Conservation (phyloP, 192 early-diverging fungal genomes). For the Coemansia javaensis region DNA sequence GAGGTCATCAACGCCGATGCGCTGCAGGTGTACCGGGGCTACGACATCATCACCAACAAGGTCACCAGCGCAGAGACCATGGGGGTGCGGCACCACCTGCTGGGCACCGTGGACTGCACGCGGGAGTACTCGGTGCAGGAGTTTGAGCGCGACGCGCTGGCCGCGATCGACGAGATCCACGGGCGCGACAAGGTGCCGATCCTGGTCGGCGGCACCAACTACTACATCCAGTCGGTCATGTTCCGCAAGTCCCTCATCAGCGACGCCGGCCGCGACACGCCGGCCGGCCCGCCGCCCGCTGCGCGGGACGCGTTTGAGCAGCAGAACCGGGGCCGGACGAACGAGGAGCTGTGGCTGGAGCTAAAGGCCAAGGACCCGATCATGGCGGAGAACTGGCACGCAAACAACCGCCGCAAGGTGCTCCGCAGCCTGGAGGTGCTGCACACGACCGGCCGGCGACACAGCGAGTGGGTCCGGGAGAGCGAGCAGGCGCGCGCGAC, state of each 20-base stretch:
- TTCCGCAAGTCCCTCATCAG: conserved; percentile 68
- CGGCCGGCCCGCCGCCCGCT: not conserved
- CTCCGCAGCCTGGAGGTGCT: conserved; percentile 80
- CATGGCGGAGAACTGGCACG: conserved; percentile 89
- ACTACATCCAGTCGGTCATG: conserved; percentile 90
- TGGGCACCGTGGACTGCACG: conserved; percentile 67
- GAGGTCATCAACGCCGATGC: conserved; percentile 95
- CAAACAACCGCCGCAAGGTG: conserved; percentile 82
- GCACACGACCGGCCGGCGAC: conserved; percentile 64
- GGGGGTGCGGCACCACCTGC: conserved; percentile 75
- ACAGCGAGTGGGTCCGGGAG: conserved; percentile 69
- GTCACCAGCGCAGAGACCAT: conserved; percentile 65
- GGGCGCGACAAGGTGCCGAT: conserved; percentile 68
- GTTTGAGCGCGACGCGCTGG: conserved; percentile 73
- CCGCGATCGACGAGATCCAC: conserved; percentile 76
- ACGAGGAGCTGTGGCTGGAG: conserved; percentile 60
- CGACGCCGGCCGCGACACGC: conserved; percentile 4
- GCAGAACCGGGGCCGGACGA: conserved; percentile 24
- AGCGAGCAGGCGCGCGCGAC: conserved; percentile 55
- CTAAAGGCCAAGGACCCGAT: conserved; percentile 70
- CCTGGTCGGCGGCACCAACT: conserved; percentile 93
- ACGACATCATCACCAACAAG: conserved; percentile 96
- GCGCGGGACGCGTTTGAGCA: conserved; percentile 14
- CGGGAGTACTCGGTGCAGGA: conserved; percentile 84
- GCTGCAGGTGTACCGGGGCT: conserved; percentile 90